phyloP scores from a whole-genome alignment of 1,284 basidiomycete genomes.

The Singerocomus inundabilis region DNA sequence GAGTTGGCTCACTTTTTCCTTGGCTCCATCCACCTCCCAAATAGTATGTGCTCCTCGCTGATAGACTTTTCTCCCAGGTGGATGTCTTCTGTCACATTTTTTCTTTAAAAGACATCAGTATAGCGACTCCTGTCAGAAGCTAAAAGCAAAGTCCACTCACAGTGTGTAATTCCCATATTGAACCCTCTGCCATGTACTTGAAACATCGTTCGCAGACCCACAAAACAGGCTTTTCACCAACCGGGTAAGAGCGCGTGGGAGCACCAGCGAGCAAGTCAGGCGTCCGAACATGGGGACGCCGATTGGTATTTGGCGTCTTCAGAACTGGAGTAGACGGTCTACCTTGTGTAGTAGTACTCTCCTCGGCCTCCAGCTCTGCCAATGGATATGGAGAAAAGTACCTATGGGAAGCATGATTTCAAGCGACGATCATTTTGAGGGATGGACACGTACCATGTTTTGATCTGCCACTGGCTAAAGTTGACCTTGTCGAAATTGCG shows the following conservation, averaged over 20 bases:
- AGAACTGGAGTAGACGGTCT: constrained; percentile 25
- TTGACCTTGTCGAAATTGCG: constrained; percentile 77
- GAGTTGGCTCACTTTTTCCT: constrained; percentile 56
- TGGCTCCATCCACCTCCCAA: constrained; percentile 93
- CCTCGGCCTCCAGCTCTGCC: constrained; percentile 59
- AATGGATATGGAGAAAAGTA: constrained; percentile 89
- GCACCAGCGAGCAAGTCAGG: constrained; percentile 69
- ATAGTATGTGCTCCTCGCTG: constrained; percentile 88
- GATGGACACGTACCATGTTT: constrained; percentile 61
- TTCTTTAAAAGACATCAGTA: constrained; percentile 46
- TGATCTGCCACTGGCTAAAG: constrained; percentile 75
- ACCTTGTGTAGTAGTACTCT: constrained; percentile 27
- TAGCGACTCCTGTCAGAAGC: background rate
- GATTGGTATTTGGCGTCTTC: constrained; percentile 48
- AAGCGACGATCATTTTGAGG: background rate
- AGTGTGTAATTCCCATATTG: constrained; percentile 71
- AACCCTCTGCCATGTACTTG: constrained; percentile 88
- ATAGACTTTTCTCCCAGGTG: constrained; percentile 91
- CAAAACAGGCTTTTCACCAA: constrained; percentile 52
- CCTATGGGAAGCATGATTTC: constrained; percentile 43
- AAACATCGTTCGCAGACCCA: constrained; percentile 94
- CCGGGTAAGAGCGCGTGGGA: constrained; percentile 48
- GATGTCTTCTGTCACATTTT: constrained; percentile 69
- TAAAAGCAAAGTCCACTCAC: constrained; percentile 44
- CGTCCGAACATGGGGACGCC: constrained; percentile 64